phyloP scores from a whole-genome alignment of 1,139 yeast genomes.

The Taiozyma sp. region DNA sequence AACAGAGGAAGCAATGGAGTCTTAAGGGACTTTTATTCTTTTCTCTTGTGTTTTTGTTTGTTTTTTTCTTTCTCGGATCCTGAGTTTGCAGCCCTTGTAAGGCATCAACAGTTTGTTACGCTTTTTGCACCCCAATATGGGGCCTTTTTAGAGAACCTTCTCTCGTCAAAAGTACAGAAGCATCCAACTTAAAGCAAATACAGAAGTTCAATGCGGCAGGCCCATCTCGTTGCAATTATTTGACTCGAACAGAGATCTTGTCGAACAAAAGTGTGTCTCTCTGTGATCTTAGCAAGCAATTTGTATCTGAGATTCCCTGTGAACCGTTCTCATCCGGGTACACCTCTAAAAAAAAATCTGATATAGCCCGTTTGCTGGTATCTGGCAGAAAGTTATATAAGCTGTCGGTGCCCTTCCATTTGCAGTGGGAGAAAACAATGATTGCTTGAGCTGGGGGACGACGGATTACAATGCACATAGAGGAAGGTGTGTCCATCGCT shows the following conservation, averaged over 20 bases:
- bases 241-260: no score
- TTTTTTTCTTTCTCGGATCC: no score
- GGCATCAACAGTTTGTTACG: no score
- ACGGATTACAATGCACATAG: background rate
- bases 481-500: conserved; percentile 32
- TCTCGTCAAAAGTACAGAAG: no score
- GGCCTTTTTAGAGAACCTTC: no score
- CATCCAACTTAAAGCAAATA: no score
- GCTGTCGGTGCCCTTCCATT: background rate
- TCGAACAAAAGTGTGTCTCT: no score
- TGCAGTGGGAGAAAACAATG: background rate
- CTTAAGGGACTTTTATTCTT: background rate
- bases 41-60: background rate
- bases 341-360: background rate
- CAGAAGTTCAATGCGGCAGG: background rate
- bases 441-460: background rate
- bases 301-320: no score
- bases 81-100: no score
- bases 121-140: no score
- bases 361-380: background rate
- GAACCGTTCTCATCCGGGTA: background rate
- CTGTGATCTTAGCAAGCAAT: no score
- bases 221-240: background rate
- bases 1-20: background rate
- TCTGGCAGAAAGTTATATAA: background rate